Evolutionary conservation across 495 filamentous ascomycete species (phyloP).

Genomic region (Hypoxylon fragiforme): DNA sequence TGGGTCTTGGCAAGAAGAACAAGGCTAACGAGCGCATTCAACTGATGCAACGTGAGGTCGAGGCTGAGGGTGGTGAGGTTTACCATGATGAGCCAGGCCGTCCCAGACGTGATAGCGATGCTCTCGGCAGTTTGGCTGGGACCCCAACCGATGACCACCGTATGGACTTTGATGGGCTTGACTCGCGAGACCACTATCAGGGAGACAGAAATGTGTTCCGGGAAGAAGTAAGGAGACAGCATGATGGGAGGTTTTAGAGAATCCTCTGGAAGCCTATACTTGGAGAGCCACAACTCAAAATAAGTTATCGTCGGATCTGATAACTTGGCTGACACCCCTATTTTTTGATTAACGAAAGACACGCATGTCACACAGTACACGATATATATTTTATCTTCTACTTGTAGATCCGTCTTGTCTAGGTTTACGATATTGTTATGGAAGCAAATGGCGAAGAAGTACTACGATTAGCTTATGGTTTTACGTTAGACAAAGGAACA

Average conservation of each 20-base stretch:
- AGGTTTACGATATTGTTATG: conserved; percentile 3
- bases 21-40: conserved; percentile 42
- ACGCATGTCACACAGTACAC: conserved; percentile 5
- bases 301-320: background rate
- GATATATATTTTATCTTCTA: conserved; percentile 6
- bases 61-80: conserved; percentile 29
- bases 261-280: background rate
- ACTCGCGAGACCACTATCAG: conserved; percentile 5
- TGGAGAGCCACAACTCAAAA: background rate
- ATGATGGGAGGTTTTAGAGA: conserved; percentile 28
- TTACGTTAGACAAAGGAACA: conserved; percentile 8
- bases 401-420: background rate
- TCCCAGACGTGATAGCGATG: conserved; percentile 44
- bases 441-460: background rate
- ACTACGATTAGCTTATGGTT: conserved; percentile 4
- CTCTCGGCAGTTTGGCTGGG: conserved; percentile 44
- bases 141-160: conserved; percentile 39
- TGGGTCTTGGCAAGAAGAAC: conserved; percentile 29
- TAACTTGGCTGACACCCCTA: background rate
- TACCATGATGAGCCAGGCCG: conserved; percentile 36
- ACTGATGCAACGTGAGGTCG: conserved; percentile 42
- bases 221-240: conserved; percentile 42
- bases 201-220: conserved; percentile 38
- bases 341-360: background rate
- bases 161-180: conserved; percentile 36